Evolutionary conservation across 108 stramenopile species (phyloP), one percentile per base, ranked within the genome.

Genomic region (Fragilariopsis cylindrus): DNA sequence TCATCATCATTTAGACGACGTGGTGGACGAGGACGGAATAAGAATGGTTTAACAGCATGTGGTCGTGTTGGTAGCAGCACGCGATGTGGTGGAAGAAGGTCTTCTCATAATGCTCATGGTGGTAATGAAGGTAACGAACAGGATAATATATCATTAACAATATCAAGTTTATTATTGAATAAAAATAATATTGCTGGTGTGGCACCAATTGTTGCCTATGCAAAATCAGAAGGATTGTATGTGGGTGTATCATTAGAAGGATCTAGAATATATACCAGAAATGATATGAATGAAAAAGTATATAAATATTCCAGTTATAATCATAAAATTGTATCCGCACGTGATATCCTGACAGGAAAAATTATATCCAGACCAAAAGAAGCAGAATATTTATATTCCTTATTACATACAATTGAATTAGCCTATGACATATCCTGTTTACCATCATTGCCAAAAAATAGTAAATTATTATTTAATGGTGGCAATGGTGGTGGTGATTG

Each of bases 171-270:
- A 30, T 30, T 30, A 30, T 30, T 30, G 30, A 30, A 30, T 30
- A 30, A 30, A 30, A 30, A 30, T 15, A 19, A 15, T 57, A 16
- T 73, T 43, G 76, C 54, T 8, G 88, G 82, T 18, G 77, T 92
- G 57, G 87, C 92, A 12, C 92, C 95, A 0, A 88, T 96, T 71
- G 89, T 93, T 39, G 92, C 96, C 12, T 96, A 96, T 66, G 91
- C 93, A 57, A 92, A 88, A 68, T 87, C 86, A 4, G 89, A 94
- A 75, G 96, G 96, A 4, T 67, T 96, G 19, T 96, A 93, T 60
- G 78, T 93, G 70, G 96, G 96, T 53, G 85, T 95, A 6, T 88
- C 87, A 21, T 72, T 96, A 54, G 96, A 96, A 76, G 96, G 96
- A 48, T 75, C 85, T 5, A 78, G 84, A 57, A 90, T 96, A 45